Evolutionary conservation across 164 flowering plant genomes (phyloP).

Genomic region (Annona cherimola): DNA sequence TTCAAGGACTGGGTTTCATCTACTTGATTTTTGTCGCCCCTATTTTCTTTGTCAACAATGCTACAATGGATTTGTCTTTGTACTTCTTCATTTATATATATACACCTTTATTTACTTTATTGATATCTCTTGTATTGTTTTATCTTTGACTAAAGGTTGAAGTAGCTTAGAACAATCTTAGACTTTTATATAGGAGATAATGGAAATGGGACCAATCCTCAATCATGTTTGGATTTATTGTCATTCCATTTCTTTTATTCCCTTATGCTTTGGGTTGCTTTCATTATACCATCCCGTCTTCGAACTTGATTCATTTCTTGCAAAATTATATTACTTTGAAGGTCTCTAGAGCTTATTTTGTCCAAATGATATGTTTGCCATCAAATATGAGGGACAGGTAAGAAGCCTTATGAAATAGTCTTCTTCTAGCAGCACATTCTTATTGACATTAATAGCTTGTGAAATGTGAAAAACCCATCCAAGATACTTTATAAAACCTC

Average conservation of each 20-base stretch:
- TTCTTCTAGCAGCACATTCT: neutral
- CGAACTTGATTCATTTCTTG: conserved; percentile 11
- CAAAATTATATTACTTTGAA: conserved; percentile 22
- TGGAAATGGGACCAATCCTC: conserved; percentile 66
- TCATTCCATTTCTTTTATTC: neutral
- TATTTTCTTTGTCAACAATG: neutral
- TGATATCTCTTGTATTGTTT: neutral
- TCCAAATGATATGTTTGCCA: conserved; percentile 67
- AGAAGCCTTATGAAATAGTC: neutral
- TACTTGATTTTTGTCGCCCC: neutral
- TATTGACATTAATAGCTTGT: neutral
- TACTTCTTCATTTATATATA: neutral
- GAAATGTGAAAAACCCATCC: neutral
- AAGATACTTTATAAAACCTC: neutral
- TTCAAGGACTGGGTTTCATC: too few relatives aligned
- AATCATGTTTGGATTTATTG: conserved; percentile 33
- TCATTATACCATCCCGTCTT: neutral
- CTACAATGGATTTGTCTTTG: neutral
- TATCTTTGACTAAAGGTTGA: conserved; percentile 38
- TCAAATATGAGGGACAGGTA: conserved; percentile 55
- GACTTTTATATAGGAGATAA: conserved; percentile 52
- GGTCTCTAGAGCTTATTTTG: conserved; percentile 99
- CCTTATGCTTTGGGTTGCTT: neutral
- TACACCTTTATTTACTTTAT: neutral
- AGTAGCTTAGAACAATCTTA: conserved; percentile 54